Conservation (phyloP, 169 alveolate species). For the Theileria sp. region DNA sequence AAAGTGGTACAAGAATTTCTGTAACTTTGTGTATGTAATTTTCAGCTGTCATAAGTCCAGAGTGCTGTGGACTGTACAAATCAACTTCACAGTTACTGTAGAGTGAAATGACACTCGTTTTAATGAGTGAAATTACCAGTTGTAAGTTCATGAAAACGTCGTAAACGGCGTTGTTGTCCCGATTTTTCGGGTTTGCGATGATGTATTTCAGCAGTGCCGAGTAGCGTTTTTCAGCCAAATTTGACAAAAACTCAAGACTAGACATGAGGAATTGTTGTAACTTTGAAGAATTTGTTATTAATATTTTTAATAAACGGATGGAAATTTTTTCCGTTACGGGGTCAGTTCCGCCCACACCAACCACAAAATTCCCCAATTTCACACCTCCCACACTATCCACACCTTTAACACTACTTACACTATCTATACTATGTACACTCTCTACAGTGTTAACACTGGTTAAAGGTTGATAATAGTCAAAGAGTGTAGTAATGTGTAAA, state of each 20-base stretch:
- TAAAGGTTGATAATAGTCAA: too few species aligned
- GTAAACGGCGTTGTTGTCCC: slow-evolving; percentile 13
- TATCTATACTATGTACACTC: background rate
- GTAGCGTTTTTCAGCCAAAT: background rate
- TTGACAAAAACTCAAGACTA: background rate
- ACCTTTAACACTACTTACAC: background rate
- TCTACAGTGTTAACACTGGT: background rate
- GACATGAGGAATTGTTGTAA: background rate
- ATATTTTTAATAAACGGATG: background rate
- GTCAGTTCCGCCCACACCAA: too few species aligned
- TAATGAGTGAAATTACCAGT: slow-evolving; percentile 1
- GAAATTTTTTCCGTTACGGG: background rate
- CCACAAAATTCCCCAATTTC: too few species aligned
- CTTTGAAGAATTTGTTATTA: background rate
- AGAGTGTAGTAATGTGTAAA: background rate
- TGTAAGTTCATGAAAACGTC: slow-evolving; percentile 30
- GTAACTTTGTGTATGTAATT: background rate
- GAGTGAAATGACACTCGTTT: slow-evolving; percentile 8
- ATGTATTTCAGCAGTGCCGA: background rate
- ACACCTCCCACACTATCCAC: too few species aligned
- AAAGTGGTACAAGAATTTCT: background rate
- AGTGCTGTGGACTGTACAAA: background rate
- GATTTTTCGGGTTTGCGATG: background rate
- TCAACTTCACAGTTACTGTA: slow-evolving; percentile 8
- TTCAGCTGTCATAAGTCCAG: background rate